phyloP scores from a whole-genome alignment of 441 rosid species.

The Macaranga tanarius region DNA sequence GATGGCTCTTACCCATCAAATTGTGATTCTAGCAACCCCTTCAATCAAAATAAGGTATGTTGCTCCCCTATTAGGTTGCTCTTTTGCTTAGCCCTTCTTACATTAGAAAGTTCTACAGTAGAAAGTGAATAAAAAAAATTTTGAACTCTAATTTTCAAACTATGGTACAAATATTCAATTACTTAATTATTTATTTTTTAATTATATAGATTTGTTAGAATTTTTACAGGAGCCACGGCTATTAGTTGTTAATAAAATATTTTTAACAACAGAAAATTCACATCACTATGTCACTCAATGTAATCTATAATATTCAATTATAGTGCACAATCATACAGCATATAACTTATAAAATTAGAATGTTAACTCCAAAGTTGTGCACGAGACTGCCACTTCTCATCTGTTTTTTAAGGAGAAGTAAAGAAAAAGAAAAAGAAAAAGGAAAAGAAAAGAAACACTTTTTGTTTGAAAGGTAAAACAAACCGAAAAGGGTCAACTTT shows the following conservation, averaged over 20 bases:
- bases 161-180: too few species aligned
- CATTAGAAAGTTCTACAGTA: too few species aligned
- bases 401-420: not conserved
- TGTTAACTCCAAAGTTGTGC: not conserved
- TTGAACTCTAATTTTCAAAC: too few species aligned
- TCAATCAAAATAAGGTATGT: conserved; percentile 52
- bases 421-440: not conserved
- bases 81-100: not conserved
- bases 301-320: not conserved
- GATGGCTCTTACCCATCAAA: conserved; percentile 80
- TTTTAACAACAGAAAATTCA: too few species aligned
- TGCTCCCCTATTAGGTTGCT: not conserved
- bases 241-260: too few species aligned
- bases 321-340: not conserved
- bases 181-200: too few species aligned
- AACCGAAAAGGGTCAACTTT: not conserved
- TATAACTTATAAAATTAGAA: too few species aligned
- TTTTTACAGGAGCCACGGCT: too few species aligned
- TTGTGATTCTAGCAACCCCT: conserved; percentile 59
- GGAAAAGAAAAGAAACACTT: not conserved
- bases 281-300: too few species aligned
- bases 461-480: not conserved
- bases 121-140: too few species aligned
- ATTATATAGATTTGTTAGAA: too few species aligned
- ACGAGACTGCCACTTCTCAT: not conserved